Base-by-base conservation (phyloP, 2,329 filamentous ascomycete genomes). In the Didymellaceae sp. region DNA sequence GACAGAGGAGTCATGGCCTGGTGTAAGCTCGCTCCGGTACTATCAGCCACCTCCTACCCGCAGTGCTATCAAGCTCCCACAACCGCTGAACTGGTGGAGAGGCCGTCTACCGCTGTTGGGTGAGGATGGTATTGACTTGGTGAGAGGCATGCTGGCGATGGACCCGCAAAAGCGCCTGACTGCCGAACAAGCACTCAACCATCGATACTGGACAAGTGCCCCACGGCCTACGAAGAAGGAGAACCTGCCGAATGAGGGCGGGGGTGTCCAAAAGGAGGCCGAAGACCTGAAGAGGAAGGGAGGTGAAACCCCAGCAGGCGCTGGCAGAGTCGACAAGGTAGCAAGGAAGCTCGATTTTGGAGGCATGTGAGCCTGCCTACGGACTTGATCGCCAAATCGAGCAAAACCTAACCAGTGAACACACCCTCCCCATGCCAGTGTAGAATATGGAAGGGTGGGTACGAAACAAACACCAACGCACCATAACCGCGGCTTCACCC, bases 1-100 rank as follows among this genome's bases (percentile, higher is more conserved):
- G 0, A 94, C 86, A 4, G 94, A 99, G 70, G 90, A 94, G 13
- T 93, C 91, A 70, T 99, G 94, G 94, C 92, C 94, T 1, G 93
- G 93, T 21, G 92, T 99, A 6, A 86, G 86, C 4, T 85, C 85
- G 57, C 79, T 99, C 9, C 85, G 86, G 11, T 87, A 87, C 52
- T 99, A 94, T 74, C 84, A 91, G n/a, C 82, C 88, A 1, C 82
- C 87, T 1, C 82, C 84, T 3, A 59, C 57, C 22, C 57, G 58
- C 22, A 52, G 44, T 11, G 56, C 63, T 0, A 44, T 47, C 80
- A 85, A 55, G 58, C 84, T 84, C 2, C 84, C 83, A 51, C 86
- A 91, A 55, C 84, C 85, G 1, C 82, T 83, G 55, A 86, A 89
- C 47, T 87, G 88, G 67, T 97, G 90, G 78, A 80, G 88, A 67